Evolutionary conservation across 1,284 basidiomycete genomes (phyloP).

Genomic region (Trametes sp.): DNA sequence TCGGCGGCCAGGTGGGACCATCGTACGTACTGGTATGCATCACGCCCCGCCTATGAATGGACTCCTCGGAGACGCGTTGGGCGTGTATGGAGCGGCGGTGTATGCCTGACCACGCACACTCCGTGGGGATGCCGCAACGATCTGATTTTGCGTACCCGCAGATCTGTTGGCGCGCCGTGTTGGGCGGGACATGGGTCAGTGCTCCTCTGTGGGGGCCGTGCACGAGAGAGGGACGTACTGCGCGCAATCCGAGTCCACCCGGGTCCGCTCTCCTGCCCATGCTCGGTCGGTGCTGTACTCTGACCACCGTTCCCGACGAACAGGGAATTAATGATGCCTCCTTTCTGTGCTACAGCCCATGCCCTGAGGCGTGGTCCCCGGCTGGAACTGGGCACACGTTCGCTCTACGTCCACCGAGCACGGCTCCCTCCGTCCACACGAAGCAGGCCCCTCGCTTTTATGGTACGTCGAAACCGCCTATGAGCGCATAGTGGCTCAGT

Average conservation of each 20-base stretch:
- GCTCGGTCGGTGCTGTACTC: background rate
- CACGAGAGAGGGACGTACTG: background rate
- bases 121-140: slow-evolving; percentile 4
- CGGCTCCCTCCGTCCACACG: background rate
- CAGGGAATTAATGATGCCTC: background rate
- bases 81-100: slow-evolving; percentile 1
- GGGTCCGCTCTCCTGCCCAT: background rate
- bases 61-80: slow-evolving; percentile 3
- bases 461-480: background rate
- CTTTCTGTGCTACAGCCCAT: background rate
- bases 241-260: background rate
- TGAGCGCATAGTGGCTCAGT: slow-evolving; percentile 1
- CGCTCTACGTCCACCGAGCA: background rate
- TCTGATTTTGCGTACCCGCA: slow-evolving; percentile 1
- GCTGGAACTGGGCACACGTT: background rate
- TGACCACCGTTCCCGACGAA: background rate
- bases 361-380: background rate
- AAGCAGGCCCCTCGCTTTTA: background rate
- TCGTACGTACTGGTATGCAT: slow-evolving; percentile 3
- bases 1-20: slow-evolving; percentile 1
- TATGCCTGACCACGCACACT: slow-evolving; percentile 3
- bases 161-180: background rate
- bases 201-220: background rate
- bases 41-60: background rate
- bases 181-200: background rate